phyloP scores from a whole-genome alignment of 2,329 filamentous ascomycete genomes.

The Apiospora koreana region DNA sequence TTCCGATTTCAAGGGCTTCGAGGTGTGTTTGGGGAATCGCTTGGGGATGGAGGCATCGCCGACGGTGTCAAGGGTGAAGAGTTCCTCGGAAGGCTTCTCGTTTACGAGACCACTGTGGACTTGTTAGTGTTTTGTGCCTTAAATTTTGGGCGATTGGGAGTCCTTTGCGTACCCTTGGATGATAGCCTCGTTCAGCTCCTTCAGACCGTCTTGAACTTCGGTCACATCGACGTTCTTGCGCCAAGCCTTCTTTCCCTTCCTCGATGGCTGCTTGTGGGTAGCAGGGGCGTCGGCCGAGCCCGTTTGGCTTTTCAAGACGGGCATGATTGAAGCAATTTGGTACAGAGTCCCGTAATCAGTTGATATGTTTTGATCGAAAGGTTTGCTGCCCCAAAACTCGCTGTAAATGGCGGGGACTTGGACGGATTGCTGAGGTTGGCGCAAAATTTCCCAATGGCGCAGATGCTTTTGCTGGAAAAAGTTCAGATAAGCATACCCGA shows the following conservation, averaged over 20 bases:
- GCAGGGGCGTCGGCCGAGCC: constrained; percentile 65
- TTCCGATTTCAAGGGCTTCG: constrained; percentile 84
- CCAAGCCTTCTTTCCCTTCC: constrained; percentile 99
- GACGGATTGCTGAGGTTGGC: constrained; percentile 3
- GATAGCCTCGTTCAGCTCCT: constrained; percentile 83
- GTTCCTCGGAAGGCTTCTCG: constrained; percentile 78
- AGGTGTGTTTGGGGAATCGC: constrained; percentile 64
- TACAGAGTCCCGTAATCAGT: not conserved
- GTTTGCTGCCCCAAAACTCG: not conserved
- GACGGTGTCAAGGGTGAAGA: constrained; percentile 80
- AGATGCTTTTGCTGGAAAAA: constrained; percentile 9
- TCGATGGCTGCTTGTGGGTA: constrained; percentile 83
- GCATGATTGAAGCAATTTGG: constrained; percentile 42
- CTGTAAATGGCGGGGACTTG: constrained; percentile 13
- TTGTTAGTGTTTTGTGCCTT: not conserved
- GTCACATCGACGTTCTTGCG: constrained; percentile 96
- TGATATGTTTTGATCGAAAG: not conserved
- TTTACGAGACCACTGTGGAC: constrained; percentile 73
- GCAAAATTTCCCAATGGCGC: constrained; percentile 14
- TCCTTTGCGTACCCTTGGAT: constrained; percentile 72
- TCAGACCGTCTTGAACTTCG: constrained; percentile 79
- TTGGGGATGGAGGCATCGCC: constrained; percentile 68
- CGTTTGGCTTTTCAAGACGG: constrained; percentile 50
- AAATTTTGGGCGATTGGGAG: not conserved
- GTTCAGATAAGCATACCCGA: constrained; percentile 3